These are phyloP conservation scores for Penicillium sp. DNA, from an alignment of 2,329 filamentous ascomycete genomes.

Conservation along the genomic window DNA sequence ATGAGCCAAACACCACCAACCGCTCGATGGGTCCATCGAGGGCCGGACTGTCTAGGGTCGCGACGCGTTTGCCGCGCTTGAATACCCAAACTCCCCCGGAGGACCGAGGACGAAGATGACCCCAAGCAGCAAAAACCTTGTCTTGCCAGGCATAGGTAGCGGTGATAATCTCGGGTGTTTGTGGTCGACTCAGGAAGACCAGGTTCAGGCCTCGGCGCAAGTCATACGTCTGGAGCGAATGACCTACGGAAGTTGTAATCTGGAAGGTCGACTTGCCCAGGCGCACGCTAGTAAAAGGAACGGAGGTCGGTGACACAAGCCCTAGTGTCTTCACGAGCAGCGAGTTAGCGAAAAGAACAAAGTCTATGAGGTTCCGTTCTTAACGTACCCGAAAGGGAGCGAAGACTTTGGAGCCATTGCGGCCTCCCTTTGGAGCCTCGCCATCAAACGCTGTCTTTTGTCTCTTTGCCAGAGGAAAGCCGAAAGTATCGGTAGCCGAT, in stretches of 20 bases:
- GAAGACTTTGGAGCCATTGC: conserved; percentile 69
- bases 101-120: conserved; percentile 46
- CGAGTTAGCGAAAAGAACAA: neutral
- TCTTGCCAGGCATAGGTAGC: conserved; percentile 85
- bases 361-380: neutral
- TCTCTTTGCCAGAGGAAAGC: conserved; percentile 66
- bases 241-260: conserved; percentile 89
- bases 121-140: conserved; percentile 84
- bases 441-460: conserved; percentile 56
- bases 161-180: conserved; percentile 80
- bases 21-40: conserved; percentile 67
- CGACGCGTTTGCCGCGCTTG: conserved; percentile 80
- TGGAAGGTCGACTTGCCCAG: conserved; percentile 94
- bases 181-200: conserved; percentile 85
- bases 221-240: conserved; percentile 91
- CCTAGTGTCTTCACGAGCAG: conserved; percentile 66
- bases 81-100: conserved; percentile 77
- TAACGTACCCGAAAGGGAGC: conserved; percentile 80
- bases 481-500: conserved; percentile 48
- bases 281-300: conserved; percentile 84
- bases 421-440: conserved; percentile 36
- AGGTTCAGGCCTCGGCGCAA: conserved; percentile 83
- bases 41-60: conserved; percentile 64
- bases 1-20: conserved; percentile 79
- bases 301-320: conserved; percentile 80